phyloP scores from a whole-genome alignment of 768 basidiomycete species.

The Cystobasidium onofrii region DNA sequence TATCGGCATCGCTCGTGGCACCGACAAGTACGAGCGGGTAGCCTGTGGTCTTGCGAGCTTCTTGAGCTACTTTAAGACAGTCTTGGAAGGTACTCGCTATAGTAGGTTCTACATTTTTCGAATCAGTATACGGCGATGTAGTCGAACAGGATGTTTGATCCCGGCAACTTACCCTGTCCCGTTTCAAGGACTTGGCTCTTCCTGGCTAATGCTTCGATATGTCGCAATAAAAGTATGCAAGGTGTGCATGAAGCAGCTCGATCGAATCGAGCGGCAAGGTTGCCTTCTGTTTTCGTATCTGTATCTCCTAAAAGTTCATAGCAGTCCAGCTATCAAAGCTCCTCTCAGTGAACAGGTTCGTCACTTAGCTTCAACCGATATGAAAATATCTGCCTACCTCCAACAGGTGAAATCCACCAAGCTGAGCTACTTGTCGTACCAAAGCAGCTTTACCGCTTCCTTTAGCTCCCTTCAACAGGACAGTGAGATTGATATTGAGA shows the following conservation, averaged over 20 bases:
- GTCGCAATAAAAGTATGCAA: constrained; percentile 69
- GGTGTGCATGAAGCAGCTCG: constrained; percentile 71
- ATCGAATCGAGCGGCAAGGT: constrained; percentile 64
- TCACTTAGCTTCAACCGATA: no score
- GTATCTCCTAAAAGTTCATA: constrained; percentile 73
- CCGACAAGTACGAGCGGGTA: constrained; percentile 69
- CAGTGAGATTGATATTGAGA: constrained; percentile 56
- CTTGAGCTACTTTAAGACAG: constrained; percentile 55
- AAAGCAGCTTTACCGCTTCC: constrained; percentile 74
- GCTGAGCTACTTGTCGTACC: constrained; percentile 47
- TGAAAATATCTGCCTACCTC: not conserved
- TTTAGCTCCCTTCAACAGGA: constrained; percentile 68
- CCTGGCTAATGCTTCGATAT: constrained; percentile 69
- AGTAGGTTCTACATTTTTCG: constrained; percentile 51
- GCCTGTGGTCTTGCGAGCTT: constrained; percentile 56
- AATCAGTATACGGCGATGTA: not conserved
- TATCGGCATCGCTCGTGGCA: constrained; percentile 61
- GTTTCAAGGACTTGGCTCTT: constrained; percentile 59
- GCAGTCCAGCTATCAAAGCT: constrained; percentile 85
- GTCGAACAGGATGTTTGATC: not conserved
- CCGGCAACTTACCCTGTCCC: constrained; percentile 55
- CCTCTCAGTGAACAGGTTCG: no score
- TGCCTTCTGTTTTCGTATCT: constrained; percentile 64
- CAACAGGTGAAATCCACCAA: constrained; percentile 66
- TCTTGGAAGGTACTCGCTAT: constrained; percentile 58